phyloP scores from a whole-genome alignment of 1,284 basidiomycete species.

The Pascua sp. region DNA sequence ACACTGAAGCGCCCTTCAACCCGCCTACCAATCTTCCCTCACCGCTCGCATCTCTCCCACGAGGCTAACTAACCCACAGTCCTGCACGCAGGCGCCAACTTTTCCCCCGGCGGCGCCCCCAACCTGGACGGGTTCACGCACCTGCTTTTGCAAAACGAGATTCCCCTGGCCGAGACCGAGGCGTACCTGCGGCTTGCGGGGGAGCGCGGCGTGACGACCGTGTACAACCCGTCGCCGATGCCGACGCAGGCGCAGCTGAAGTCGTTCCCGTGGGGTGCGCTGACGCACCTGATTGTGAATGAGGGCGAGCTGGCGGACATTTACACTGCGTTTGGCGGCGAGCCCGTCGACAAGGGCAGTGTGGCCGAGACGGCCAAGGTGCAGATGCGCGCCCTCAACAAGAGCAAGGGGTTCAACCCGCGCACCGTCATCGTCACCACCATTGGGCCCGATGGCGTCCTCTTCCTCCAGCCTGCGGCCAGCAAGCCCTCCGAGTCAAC shows the following conservation, averaged over 20 bases:
- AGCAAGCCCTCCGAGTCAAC: no score
- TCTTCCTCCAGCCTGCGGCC: constrained; percentile 4
- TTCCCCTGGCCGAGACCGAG: constrained; percentile 53
- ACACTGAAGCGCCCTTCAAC: no score
- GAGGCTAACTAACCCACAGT: constrained; percentile 31
- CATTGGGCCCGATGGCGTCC: constrained; percentile 14
- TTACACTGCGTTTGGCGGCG: constrained; percentile 17
- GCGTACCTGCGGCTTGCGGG: constrained; percentile 46
- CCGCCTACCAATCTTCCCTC: no score
- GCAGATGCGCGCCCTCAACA: constrained; percentile 7
- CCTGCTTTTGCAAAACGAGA: constrained; percentile 59
- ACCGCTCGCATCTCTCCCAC: neutral
- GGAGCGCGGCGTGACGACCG: constrained; percentile 32
- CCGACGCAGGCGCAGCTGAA: constrained; percentile 46
- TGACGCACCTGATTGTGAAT: constrained; percentile 57
- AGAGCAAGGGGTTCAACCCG: constrained; percentile 6
- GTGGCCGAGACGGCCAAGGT: constrained; percentile 4
- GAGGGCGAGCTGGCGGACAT: constrained; percentile 52
- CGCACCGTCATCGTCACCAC: constrained; percentile 10
- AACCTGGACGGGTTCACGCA: constrained; percentile 44
- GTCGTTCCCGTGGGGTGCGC: constrained; percentile 51
- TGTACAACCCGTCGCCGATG: constrained; percentile 61
- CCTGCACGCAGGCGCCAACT: constrained; percentile 49
- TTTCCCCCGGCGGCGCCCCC: constrained; percentile 13
- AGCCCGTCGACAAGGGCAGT: neutral